Evolutionary conservation across 1,284 basidiomycete species (phyloP).

Genomic region (Pseudozyma sp.): DNA sequence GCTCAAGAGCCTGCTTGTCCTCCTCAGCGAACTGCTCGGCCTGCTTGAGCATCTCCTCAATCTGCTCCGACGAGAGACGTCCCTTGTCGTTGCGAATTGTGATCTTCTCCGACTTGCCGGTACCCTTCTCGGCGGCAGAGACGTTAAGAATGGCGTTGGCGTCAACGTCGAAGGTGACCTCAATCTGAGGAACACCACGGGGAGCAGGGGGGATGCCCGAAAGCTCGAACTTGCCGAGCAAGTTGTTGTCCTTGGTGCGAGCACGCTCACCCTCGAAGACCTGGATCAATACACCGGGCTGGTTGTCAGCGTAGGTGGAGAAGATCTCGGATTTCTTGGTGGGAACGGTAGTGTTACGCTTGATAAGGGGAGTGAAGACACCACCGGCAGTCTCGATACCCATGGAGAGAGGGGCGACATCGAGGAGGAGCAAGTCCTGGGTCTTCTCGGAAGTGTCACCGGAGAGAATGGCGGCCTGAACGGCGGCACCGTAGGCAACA

Average conservation of each 20-base stretch:
- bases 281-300: constrained; percentile 97
- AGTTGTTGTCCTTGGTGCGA: constrained; percentile 98
- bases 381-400: constrained; percentile 98
- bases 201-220: constrained; percentile 97
- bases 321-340: constrained; percentile 99
- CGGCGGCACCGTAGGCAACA: constrained; percentile 98
- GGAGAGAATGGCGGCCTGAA: constrained; percentile 97
- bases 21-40: constrained; percentile 80
- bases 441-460: constrained; percentile 99
- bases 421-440: constrained; percentile 94
- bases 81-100: constrained; percentile 99
- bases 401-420: constrained; percentile 94
- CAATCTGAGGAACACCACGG: constrained; percentile 97
- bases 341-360: constrained; percentile 97
- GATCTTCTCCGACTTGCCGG: constrained; percentile 91
- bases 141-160: constrained; percentile 99
- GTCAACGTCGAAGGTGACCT: constrained; percentile 98
- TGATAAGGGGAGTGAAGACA: constrained; percentile 97
- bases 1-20: constrained; percentile 73
- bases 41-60: constrained; percentile 84
- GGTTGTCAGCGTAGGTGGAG: constrained; percentile 99
- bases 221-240: constrained; percentile 98
- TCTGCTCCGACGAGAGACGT: constrained; percentile 96
- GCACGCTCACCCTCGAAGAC: constrained; percentile 99
- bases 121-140: constrained; percentile 95